Conservation (phyloP, 441 rosid genomes). For the Jatropha podagrica region DNA sequence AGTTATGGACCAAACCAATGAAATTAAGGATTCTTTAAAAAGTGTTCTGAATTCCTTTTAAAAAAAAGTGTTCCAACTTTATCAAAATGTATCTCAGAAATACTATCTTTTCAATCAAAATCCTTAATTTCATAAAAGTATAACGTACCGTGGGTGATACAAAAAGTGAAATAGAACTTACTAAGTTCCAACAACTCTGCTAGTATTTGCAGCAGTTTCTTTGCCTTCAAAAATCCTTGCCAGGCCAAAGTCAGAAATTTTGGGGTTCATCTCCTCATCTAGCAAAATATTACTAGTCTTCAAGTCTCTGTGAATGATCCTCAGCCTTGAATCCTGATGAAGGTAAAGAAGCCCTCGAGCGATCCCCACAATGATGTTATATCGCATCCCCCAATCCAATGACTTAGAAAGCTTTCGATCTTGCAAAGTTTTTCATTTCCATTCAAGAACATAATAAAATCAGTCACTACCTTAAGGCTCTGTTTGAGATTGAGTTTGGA, state of each 20-base stretch:
- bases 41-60: too few relatives aligned
- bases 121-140: too few relatives aligned
- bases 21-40: too few relatives aligned
- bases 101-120: too few relatives aligned
- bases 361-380: slow-evolving; percentile 50
- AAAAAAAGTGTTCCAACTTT: too few relatives aligned
- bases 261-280: slow-evolving; percentile 68
- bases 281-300: slow-evolving; percentile 80
- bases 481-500: too few relatives aligned
- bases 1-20: too few relatives aligned
- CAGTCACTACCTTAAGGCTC: too few relatives aligned
- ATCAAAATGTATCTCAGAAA: too few relatives aligned
- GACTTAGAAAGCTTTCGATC: slow-evolving; percentile 36
- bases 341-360: slow-evolving; percentile 67
- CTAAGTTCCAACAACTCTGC: slow-evolving; percentile 68
- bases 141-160: neutral
- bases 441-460: neutral
- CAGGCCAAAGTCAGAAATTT: slow-evolving; percentile 81
- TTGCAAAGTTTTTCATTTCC: slow-evolving; percentile 20
- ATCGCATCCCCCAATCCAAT: slow-evolving; percentile 50
- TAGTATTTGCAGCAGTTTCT: slow-evolving; percentile 53
- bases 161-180: slow-evolving; percentile 26
- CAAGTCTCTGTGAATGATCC: slow-evolving; percentile 80
- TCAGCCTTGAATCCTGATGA: slow-evolving; percentile 69
- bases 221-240: slow-evolving; percentile 72